Base-by-base conservation (phyloP, 176 grass and related monocot genomes). In the Cenchrus fungigraminus region DNA sequence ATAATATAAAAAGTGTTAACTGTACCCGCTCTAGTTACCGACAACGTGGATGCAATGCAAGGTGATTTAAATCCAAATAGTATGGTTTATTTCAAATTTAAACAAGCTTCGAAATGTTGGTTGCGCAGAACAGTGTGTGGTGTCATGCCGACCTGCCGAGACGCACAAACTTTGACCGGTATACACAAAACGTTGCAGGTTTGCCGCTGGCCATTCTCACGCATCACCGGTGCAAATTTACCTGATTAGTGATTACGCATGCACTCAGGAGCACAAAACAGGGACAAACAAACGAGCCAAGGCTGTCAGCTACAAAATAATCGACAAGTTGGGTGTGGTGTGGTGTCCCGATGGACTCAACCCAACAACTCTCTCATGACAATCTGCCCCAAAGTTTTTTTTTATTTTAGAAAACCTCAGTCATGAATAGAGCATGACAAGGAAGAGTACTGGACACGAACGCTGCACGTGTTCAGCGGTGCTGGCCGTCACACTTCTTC, bases 371-470 rank as follows among this genome's bases (percentile, higher is more conserved):
- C 63, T 53, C 15, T 60, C 74, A 8, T 2, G 31, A 10, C 31
- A 32, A 12, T 12, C 13, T 2, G 8, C 1, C 1, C 8, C 20
- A 60, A 60, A 60, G 37, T 4, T 20, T 10, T 60, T 22, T 57
- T 57, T 55, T 6, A 19, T 12, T 40, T 57, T 17, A 37, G 7
- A 40, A 19, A 54, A 55, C 4, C 14, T 57, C 17, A 2, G 37
- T 60, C 28, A 53, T 47, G 57, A 81, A 61, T 82, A 17, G 54
- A 32, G 67, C 54, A 13, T 76, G 74, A 64, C 44, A 75, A 66
- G 65, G 9, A 63, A 10, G 59, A 66, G 37, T 74, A 56, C 19
- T 2, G 29, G 65, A 68, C 62, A 84, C 61, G 29, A 29, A 51
- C 52, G 32, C 68, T 7, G 60, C 68, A 84, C 42, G 42, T 55